Conservation (phyloP, 176 grass and related monocot species). For the Triticum urartu region DNA sequence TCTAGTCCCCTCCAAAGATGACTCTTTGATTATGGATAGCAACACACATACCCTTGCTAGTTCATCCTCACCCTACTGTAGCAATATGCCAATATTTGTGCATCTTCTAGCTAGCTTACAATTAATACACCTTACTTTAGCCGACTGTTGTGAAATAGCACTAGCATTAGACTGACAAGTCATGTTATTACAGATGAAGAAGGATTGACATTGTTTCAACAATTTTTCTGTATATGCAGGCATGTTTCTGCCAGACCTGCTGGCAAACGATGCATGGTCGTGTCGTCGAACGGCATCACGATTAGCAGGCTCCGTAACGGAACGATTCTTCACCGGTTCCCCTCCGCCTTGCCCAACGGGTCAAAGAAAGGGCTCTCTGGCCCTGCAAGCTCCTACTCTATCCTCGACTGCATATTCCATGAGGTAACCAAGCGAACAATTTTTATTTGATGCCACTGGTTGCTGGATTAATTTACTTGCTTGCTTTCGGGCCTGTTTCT, state of each 20-base stretch:
- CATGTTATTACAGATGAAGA: background rate
- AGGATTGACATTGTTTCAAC: background rate
- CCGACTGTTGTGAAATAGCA: background rate
- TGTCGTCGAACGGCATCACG: slow-evolving; percentile 75
- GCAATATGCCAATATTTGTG: background rate
- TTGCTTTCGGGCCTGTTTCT: background rate
- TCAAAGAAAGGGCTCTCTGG: slow-evolving; percentile 75
- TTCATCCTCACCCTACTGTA: background rate
- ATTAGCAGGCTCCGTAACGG: slow-evolving; percentile 85
- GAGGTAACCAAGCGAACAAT: slow-evolving; percentile 45
- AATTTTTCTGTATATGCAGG: slow-evolving; percentile 42
- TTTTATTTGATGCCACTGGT: background rate
- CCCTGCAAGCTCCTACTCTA: slow-evolving; percentile 76
- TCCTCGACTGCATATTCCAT: slow-evolving; percentile 96
- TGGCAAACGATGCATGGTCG: slow-evolving; percentile 79
- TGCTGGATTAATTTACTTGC: slow-evolving; percentile 1
- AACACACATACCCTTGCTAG: background rate
- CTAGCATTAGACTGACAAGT: background rate
- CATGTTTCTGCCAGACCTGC: slow-evolving; percentile 82
- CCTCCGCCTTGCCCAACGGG: slow-evolving; percentile 84
- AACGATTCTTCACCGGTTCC: slow-evolving; percentile 83
- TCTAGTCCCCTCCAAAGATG: background rate
- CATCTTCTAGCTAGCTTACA: background rate
- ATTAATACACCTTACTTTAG: background rate
- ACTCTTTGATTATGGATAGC: background rate